These are phyloP conservation scores for Arctium minus DNA, from an alignment of 129 eudicot species.

Conservation along the genomic window DNA sequence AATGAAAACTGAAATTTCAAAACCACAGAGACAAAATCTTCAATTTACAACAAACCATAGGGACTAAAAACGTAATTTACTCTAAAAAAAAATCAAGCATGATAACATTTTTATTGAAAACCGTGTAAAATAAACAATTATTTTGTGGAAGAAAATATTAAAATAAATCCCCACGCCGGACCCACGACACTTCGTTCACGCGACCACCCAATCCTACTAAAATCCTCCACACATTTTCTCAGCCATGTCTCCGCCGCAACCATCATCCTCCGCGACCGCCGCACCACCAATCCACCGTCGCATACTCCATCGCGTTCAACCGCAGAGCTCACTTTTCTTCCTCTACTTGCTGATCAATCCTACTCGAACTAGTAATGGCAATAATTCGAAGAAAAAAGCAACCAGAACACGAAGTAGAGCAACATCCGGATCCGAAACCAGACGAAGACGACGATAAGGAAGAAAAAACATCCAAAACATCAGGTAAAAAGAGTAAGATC, in stretches of 20 bases:
- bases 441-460: slow-evolving; percentile 30
- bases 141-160: background rate
- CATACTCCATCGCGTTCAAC: background rate
- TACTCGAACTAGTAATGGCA: slow-evolving; percentile 28
- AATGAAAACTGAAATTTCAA: too few species aligned
- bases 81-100: too few species aligned
- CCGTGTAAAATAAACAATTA: background rate
- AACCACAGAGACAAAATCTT: too few species aligned
- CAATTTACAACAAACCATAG: too few species aligned
- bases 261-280: slow-evolving; percentile 14
- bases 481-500: background rate
- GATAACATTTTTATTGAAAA: too few species aligned
- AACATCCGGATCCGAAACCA: slow-evolving; percentile 5
- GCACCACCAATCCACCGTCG: slow-evolving; percentile 14
- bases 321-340: background rate
- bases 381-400: slow-evolving; percentile 41
- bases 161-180: slow-evolving; percentile 8
- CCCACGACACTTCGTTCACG: slow-evolving; percentile 17
- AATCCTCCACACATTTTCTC: slow-evolving; percentile 9
- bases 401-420: slow-evolving; percentile 22
- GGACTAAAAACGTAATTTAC: too few species aligned
- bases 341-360: background rate
- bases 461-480: background rate
- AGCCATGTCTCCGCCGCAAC: slow-evolving; percentile 20
- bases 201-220: slow-evolving; percentile 20